Evolutionary conservation across 371 early-diverging fungal species (phyloP), one percentile per base, ranked within the genome.

Genomic region (Mucor saturninus): DNA sequence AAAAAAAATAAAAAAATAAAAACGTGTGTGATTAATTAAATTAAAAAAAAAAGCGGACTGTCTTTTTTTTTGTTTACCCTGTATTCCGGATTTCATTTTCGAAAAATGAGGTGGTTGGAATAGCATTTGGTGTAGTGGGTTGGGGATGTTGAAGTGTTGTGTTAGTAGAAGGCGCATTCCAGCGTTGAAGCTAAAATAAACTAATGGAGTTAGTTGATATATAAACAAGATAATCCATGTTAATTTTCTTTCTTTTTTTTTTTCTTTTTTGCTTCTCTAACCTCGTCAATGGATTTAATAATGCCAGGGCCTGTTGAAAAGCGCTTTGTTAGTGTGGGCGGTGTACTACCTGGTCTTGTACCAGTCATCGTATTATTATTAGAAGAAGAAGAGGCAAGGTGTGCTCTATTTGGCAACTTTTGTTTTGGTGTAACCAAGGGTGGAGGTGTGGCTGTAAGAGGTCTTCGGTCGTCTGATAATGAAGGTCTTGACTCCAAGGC

Each of bases 351-450:
- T 10, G 53, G 43, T 43, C 53, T 39, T 21, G 21, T 21, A 45
- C 3, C 30, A 0, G 15, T 52, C 13, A 10, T 42, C 6, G 31
- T 30, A n/a, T 39, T 59, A 14, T 31, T 51, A 15, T 39, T 45
- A 29, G 21, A 21, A 21, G 21, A 21, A 21, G 21, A 21, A 21
- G 31, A 52, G 52, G 14, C 13, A 37, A 59, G 26, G 42, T 62
- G 59, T 15, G 62, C 35, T 39, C 62, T 71, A 46, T 54, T 63
- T 40, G 64, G 58, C 42, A 56, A 43, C 38, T 71, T 63, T 43
- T 65, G 67, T 37, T 59, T 63, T 9, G 49, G 46, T 48, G 58
- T 46, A 26, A 46, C 46, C 28, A 45, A 37, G 28, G 56, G 52
- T n/a, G 57, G 49, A 32, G 59, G 49, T 3, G 46, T 58, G 32